Evolutionary conservation across 2,329 filamentous ascomycete species (phyloP).

Genomic region (Penicillium sp.): DNA sequence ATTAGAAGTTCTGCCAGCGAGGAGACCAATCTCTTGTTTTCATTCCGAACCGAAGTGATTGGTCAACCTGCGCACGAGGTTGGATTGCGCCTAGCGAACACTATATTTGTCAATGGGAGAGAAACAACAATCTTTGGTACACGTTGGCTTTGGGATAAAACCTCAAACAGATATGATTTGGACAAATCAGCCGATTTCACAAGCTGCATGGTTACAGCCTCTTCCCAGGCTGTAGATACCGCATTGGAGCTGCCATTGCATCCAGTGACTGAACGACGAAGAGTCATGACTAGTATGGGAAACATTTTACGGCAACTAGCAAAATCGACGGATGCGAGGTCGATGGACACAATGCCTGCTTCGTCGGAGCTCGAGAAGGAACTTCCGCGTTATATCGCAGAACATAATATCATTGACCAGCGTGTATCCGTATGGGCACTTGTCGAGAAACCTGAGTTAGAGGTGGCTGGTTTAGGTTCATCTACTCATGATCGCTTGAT

Average conservation of each 20-base stretch:
- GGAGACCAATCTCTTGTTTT: constrained; percentile 34
- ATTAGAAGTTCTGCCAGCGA: constrained; percentile 29
- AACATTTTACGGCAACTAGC: constrained; percentile 43
- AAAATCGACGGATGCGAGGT: constrained; percentile 29
- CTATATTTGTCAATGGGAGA: constrained; percentile 43
- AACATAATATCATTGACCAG: constrained; percentile 37
- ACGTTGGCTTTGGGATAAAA: constrained; percentile 31
- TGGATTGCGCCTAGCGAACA: constrained; percentile 42
- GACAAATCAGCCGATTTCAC: constrained; percentile 30
- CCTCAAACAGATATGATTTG: constrained; percentile 22
- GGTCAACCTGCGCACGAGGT: constrained; percentile 28
- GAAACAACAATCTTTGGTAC: constrained; percentile 40
- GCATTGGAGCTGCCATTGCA: constrained; percentile 33
- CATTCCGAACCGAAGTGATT: constrained; percentile 15
- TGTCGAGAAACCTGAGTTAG: constrained; percentile 30
- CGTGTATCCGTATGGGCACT: constrained; percentile 44
- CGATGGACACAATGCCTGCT: constrained; percentile 36
- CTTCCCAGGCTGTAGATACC: constrained; percentile 14
- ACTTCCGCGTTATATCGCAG: constrained; percentile 40
- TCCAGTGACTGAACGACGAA: constrained; percentile 37
- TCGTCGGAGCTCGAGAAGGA: constrained; percentile 43
- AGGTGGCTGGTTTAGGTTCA: constrained; percentile 5
- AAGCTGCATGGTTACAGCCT: constrained; percentile 29
- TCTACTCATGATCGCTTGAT: constrained; percentile 23
- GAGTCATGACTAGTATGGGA: constrained; percentile 42